These are phyloP conservation scores for Boletus rubescentipes DNA, from an alignment of 768 basidiomycete genomes.

Conservation along the genomic window DNA sequence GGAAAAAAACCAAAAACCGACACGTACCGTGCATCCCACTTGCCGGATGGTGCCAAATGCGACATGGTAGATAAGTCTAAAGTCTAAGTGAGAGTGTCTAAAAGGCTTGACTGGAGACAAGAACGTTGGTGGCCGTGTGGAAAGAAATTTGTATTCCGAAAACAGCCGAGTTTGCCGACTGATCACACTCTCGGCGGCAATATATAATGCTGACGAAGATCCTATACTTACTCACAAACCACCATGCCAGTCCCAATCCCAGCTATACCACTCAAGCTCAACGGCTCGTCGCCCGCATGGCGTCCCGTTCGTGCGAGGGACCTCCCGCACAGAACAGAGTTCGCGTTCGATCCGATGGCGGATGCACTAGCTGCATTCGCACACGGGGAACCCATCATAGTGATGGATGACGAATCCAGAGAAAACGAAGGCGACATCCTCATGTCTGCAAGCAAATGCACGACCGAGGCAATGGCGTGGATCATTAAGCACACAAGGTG, in stretches of 20 bases:
- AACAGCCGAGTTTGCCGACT: constrained; percentile 7
- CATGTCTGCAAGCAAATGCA: constrained; percentile 78
- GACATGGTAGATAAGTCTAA: constrained; percentile 7
- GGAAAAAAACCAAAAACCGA: neutral
- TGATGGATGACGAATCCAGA: constrained; percentile 94
- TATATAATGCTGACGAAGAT: neutral
- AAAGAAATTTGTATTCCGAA: constrained; percentile 9
- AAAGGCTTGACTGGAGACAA: neutral
- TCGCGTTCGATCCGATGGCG: constrained; percentile 78
- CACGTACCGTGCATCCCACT: constrained; percentile 15
- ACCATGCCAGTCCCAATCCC: constrained; percentile 10
- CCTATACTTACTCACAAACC: neutral
- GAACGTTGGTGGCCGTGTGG: no score
- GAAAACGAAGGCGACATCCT: constrained; percentile 99
- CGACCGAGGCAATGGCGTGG: constrained; percentile 99
- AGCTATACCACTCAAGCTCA: constrained; percentile 6
- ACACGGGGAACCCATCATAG: constrained; percentile 88
- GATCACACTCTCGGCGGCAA: no score
- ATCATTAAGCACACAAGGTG: constrained; percentile 96
- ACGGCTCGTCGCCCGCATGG: constrained; percentile 18
- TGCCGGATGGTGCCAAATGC: constrained; percentile 17
- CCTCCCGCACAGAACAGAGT: constrained; percentile 32
- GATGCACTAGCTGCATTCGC: constrained; percentile 75
- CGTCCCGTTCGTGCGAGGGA: constrained; percentile 22
- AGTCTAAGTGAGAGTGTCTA: constrained; percentile 2